Conservation (phyloP, 2,329 filamentous ascomycete species). For the Fusarium fujikuroi region DNA sequence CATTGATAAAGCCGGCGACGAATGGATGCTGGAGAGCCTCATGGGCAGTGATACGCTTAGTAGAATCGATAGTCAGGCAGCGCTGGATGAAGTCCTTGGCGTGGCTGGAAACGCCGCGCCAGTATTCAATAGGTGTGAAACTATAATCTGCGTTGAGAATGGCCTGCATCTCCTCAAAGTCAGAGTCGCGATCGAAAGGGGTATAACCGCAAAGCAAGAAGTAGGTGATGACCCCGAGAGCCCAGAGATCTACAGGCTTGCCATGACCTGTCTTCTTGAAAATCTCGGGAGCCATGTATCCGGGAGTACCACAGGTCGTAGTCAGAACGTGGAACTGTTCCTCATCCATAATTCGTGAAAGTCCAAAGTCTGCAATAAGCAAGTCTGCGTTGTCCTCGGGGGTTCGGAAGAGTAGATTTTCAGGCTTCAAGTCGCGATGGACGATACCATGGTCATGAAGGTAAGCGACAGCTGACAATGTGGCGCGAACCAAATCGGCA, state of each 20-base stretch:
- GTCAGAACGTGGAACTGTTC: slow-evolving; percentile 98
- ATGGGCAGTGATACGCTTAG: slow-evolving; percentile 89
- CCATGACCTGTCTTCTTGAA: slow-evolving; percentile 99
- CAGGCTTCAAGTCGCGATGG: slow-evolving; percentile 96
- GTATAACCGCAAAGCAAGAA: slow-evolving; percentile 98
- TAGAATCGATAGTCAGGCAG: slow-evolving; percentile 91
- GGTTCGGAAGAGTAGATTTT: slow-evolving; percentile 95
- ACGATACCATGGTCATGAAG: slow-evolving; percentile 99
- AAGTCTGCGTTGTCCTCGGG: slow-evolving; percentile 98
- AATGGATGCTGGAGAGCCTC: slow-evolving; percentile 76
- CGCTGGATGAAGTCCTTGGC: slow-evolving; percentile 92
- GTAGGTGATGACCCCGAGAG: slow-evolving; percentile 97
- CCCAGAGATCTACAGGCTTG: slow-evolving; percentile 98
- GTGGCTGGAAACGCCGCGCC: slow-evolving; percentile 87
- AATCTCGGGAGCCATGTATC: slow-evolving; percentile 99
- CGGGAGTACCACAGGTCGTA: slow-evolving; percentile 96
- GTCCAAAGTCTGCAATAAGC: slow-evolving; percentile 94
- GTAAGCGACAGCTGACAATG: slow-evolving; percentile 96
- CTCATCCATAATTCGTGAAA: slow-evolving; percentile 98
- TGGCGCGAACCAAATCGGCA: slow-evolving; percentile 92
- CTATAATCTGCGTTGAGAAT: slow-evolving; percentile 96
- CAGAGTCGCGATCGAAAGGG: slow-evolving; percentile 95
- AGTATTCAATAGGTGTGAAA: slow-evolving; percentile 95
- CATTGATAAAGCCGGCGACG: slow-evolving; percentile 63
- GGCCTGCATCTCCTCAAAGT: slow-evolving; percentile 99